Conservation (phyloP, 1,284 basidiomycete species). For the Marasmius fiardii region DNA sequence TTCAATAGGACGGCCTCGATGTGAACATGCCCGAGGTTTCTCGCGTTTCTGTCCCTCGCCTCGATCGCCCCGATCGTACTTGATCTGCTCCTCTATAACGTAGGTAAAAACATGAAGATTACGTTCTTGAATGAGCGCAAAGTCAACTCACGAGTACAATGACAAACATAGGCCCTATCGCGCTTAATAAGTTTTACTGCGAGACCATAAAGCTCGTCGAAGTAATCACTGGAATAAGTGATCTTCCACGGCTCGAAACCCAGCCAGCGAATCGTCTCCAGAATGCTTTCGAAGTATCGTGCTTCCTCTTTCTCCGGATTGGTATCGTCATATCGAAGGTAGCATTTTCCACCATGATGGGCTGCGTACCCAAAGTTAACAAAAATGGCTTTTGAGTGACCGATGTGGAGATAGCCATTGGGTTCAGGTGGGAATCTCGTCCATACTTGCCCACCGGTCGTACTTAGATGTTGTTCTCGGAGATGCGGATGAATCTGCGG, state of each 20-base stretch:
- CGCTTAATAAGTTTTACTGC: conserved; percentile 90
- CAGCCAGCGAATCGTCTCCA: conserved; percentile 95
- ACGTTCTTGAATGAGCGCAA: neutral
- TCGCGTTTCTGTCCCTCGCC: conserved; percentile 65
- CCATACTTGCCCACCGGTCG: conserved; percentile 83
- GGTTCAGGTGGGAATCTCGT: conserved; percentile 99
- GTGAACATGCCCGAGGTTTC: conserved; percentile 83
- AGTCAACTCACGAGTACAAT: conserved; percentile 80
- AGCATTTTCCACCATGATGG: conserved; percentile 86
- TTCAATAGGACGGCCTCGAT: conserved; percentile 79
- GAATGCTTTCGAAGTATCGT: conserved; percentile 93
- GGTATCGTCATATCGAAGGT: conserved; percentile 96
- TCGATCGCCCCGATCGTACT: conserved; percentile 62
- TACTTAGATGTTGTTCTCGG: conserved; percentile 78
- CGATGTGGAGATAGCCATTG: conserved; percentile 95
- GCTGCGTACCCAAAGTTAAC: conserved; percentile 98
- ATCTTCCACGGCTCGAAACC: conserved; percentile 99
- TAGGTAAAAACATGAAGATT: conserved; percentile 7
- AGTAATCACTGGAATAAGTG: conserved; percentile 99
- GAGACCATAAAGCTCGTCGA: conserved; percentile 84
- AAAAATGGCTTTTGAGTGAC: conserved; percentile 98
- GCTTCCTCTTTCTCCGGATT: conserved; percentile 99
- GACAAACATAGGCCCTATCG: conserved; percentile 94
- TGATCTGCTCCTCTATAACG: conserved; percentile 85
- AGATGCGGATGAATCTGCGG: conserved; percentile 82